These are phyloP conservation scores for Saccharomycopsis sp. DNA, from an alignment of 805 yeast genomes.

Conservation along the genomic window DNA sequence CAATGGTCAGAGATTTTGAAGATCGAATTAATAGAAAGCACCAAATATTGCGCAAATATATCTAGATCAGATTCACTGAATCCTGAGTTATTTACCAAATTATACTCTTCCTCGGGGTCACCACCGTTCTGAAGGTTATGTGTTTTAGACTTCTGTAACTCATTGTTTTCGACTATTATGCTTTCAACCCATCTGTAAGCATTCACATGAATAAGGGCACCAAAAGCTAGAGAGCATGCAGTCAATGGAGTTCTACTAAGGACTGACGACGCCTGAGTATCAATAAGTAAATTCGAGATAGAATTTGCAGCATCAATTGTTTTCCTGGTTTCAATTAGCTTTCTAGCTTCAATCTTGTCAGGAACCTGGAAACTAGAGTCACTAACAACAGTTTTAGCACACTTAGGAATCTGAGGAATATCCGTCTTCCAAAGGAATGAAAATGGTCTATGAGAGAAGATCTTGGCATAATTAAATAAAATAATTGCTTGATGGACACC, in stretches of 20 bases:
- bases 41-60: slow-evolving; percentile 42
- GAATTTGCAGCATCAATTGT: slow-evolving; percentile 49
- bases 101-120: neutral
- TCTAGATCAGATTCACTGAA: slow-evolving; percentile 34
- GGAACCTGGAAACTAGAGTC: slow-evolving; percentile 30
- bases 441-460: slow-evolving; percentile 49
- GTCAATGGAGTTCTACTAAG: slow-evolving; percentile 42
- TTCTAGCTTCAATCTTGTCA: slow-evolving; percentile 36
- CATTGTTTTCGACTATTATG: slow-evolving; percentile 27
- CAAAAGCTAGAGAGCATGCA: slow-evolving; percentile 49
- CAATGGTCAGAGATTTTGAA: slow-evolving; percentile 46
- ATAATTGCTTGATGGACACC: slow-evolving; percentile 48
- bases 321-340: slow-evolving; percentile 45
- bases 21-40: slow-evolving; percentile 42
- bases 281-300: slow-evolving; percentile 40
- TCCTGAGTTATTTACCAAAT: slow-evolving; percentile 21
- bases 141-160: slow-evolving; percentile 8
- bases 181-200: slow-evolving; percentile 46
- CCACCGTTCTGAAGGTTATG: slow-evolving; percentile 16
- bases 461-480: slow-evolving; percentile 44
- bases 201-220: slow-evolving; percentile 45
- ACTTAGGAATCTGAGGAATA: slow-evolving; percentile 36
- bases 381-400: slow-evolving; percentile 23
- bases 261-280: slow-evolving; percentile 40
- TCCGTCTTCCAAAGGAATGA: slow-evolving; percentile 47